Evolutionary conservation across 805 yeast species (phyloP).

Genomic region (Saccharomycopsis amapae): DNA sequence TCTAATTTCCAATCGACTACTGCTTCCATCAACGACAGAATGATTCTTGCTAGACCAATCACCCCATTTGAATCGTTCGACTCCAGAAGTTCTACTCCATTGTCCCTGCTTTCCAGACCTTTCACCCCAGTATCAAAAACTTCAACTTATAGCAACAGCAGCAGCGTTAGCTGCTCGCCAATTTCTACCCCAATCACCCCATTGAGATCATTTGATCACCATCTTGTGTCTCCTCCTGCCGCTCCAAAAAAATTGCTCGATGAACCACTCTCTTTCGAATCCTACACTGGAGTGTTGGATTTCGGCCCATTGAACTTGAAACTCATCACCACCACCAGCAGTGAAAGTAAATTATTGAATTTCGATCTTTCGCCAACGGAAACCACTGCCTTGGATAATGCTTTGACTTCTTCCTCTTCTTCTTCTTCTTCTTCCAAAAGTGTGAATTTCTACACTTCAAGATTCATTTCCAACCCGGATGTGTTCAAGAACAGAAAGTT

Average conservation of each 20-base stretch:
- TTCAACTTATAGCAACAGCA: background rate
- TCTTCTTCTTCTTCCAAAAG: background rate
- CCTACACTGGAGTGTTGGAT: constrained; percentile 51
- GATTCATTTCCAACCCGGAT: constrained; percentile 21
- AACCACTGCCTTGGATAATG: background rate
- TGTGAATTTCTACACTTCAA: constrained; percentile 16
- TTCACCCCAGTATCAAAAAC: constrained; percentile 11
- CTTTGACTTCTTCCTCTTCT: background rate
- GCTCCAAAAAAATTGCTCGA: constrained; percentile 2
- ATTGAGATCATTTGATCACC: constrained; percentile 2
- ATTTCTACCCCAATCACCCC: constrained; percentile 14
- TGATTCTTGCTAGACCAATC: constrained; percentile 14
- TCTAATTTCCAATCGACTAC: constrained; percentile 16
- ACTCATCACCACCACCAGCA: constrained; percentile 6
- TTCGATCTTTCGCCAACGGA: constrained; percentile 10
- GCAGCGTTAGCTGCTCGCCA: background rate
- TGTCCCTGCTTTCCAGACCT: constrained; percentile 5
- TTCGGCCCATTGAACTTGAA: constrained; percentile 18
- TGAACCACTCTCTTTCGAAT: constrained; percentile 74
- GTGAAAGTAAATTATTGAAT: constrained; percentile 13
- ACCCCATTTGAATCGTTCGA: constrained; percentile 13
- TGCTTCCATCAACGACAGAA: constrained; percentile 3
- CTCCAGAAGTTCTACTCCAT: constrained; percentile 8
- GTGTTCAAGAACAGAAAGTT: constrained; percentile 18
- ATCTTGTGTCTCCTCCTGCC: background rate